A percentile compares a stretch with the other conserved stretches of the same genome.
Conservation (phyloP, 805 yeast genomes). For the Saturnispora saitoi region DNA sequence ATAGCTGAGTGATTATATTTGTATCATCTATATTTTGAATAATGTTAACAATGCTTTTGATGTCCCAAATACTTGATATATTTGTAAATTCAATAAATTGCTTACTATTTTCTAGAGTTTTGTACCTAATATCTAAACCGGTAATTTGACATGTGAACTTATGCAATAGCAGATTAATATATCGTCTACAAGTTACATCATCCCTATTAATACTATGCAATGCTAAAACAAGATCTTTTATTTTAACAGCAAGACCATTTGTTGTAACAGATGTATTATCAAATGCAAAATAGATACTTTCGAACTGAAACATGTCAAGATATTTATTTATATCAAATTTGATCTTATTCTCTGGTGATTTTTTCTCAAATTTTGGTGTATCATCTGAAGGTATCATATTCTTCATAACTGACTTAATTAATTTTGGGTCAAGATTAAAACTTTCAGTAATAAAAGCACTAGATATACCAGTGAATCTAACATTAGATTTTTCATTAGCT, state of each 20-base stretch:
- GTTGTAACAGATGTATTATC: slow-evolving; percentile 6
- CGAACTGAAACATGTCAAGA: slow-evolving; percentile 5
- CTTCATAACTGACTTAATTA: background rate
- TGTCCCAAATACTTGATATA: slow-evolving; percentile 12
- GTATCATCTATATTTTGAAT: slow-evolving; percentile 9
- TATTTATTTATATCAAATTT: slow-evolving; percentile 1
- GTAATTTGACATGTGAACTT: slow-evolving; percentile 12
- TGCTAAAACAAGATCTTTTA: slow-evolving; percentile 12
- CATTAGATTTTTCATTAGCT: background rate
- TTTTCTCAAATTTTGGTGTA: background rate
- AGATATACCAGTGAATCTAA: slow-evolving; percentile 2
- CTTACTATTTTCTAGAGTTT: background rate
- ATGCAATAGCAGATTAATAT: slow-evolving; percentile 2
- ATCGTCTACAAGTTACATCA: slow-evolving; percentile 5
- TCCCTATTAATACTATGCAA: slow-evolving; percentile 8
- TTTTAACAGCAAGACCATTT: background rate
- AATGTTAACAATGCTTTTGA: slow-evolving; percentile 5
- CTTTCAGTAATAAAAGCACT: slow-evolving; percentile 9
- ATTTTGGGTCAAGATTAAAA: background rate
- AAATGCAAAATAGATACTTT: slow-evolving; percentile 12
- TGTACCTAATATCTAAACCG: slow-evolving; percentile 6
- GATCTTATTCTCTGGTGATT: background rate
- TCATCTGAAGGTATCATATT: background rate
- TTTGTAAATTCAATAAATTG: slow-evolving; percentile 14
- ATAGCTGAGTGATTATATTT: slow-evolving; percentile 9